Evolutionary conservation across 768 basidiomycete genomes (phyloP), one percentile per base, ranked within the genome.

Genomic region (Dentipellis sp.): DNA sequence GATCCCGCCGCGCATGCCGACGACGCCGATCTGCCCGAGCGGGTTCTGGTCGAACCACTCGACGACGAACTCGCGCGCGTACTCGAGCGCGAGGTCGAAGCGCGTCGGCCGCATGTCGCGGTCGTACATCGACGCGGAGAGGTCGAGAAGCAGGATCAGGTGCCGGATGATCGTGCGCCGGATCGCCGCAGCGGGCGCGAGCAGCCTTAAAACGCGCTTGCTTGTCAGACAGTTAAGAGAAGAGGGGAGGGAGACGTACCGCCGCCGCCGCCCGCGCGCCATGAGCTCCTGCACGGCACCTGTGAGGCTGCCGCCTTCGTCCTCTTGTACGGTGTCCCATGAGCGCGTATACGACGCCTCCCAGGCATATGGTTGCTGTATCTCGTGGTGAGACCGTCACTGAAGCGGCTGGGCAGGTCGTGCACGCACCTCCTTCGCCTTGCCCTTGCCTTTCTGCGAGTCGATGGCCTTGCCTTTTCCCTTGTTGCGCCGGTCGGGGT

Each of bases 11-110:
- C 94, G 77, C 82, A 98, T 92, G 5, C 91, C 92, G 16, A 98
- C 91, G 34, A 98, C 74, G 1, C 94, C 95, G 60, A 99, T 91
- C 71, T 98, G 97, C 19, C 95, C 94, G 11, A 99, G 77, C 1
- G 97, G 97, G 65, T 99, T 99, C 73, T 98, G 97, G 71, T 99
- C 97, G 69, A 98, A 99, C 94, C 95, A 99, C 68, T 99, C 97
- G 7, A 80, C 75, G 29, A 98, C 79, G 62, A 98, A 99, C 63
- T 91, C 91, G 56, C 93, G 81, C 12, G 93, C 82, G 67, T 94
- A 95, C 65, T 94, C 86, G 46, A 98, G 72, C 64, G 85, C 87
- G 35, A 99, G 70, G 66, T 97, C 94, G 62, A 95, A 94, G 56
- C 97, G 81, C 19, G 91, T 93, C 10, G 94, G 93, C 6, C 95